Evolutionary conservation across 2,329 filamentous ascomycete genomes (phyloP), one percentile per base, ranked within the genome.

Genomic region (Diplodia seriata): DNA sequence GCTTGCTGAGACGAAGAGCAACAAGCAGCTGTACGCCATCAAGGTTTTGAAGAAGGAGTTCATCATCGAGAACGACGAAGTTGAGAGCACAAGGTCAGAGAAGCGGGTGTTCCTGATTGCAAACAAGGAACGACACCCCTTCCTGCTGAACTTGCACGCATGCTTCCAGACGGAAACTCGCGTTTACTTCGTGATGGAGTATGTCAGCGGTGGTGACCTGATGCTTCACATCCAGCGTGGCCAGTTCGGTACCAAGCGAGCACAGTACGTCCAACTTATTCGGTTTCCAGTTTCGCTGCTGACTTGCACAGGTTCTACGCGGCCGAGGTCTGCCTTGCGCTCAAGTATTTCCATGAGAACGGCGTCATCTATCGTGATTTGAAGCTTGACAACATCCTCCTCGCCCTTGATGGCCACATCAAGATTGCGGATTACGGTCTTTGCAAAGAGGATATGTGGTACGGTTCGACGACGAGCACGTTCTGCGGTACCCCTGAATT

Each of bases 391-490:
- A 92, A 99, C 79, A 99, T 99, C 76, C 86, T 99, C 56, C 84
- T 99, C 75, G 96, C 93, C 1, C 85, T 97, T 55, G 95, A 99
- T 76, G 95, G 95, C 31, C 95, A 99, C 79, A 97, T 99, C 84
- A 98, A 98, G 85, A 93, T 99, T 84, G 95, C 88, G 65, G 95
- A 99, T 85, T 99, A 97, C 78, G 95, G 95, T 87, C 87, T 99
- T 59, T 99, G 96, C 84, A 99, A 99, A 81, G 95, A 99, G 78
- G 94, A 99, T 74, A 99, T 99, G 95, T 99, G 94, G 94, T 99
- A 96, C 77, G 93, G 93, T 53, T 94, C 92, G 67, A 97, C 92
- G 2, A 99, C 95, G 0, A 94, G 94, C 81, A 99, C 95, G 8
- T 99, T 99, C 84, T 99, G 95, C 78, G 95, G 95, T 80, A 99